Evolutionary conservation across 371 early-diverging fungal genomes (phyloP).

Genomic region (Mycotypha africana): DNA sequence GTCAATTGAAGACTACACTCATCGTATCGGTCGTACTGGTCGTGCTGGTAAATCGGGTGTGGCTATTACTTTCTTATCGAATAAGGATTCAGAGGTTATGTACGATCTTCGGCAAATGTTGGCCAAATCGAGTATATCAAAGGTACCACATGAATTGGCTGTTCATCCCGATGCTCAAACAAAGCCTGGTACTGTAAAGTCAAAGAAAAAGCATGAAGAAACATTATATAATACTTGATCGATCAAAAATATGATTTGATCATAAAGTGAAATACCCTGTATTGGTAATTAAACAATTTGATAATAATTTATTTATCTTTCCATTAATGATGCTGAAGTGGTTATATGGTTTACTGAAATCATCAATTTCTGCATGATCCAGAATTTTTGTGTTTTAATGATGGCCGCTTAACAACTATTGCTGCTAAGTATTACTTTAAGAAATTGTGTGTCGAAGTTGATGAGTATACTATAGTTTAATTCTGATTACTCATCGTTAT

Average conservation of each 20-base stretch:
- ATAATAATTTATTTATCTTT: not conserved
- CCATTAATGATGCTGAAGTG: no score
- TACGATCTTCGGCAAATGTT: slow-evolving; percentile 89
- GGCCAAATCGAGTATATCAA: slow-evolving; percentile 71
- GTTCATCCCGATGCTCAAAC: slow-evolving; percentile 83
- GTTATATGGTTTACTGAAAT: no score
- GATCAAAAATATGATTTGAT: not conserved
- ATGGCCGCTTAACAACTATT: no score
- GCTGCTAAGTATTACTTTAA: no score
- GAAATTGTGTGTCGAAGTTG: no score
- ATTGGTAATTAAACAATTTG: not conserved
- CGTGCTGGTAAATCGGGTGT: slow-evolving; percentile 95
- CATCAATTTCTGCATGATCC: no score
- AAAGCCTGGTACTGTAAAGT: slow-evolving; percentile 50
- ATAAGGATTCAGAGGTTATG: slow-evolving; percentile 81
- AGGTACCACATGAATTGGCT: slow-evolving; percentile 82
- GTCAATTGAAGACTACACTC: slow-evolving; percentile 95
- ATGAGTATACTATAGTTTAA: no score
- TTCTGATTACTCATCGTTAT: no score
- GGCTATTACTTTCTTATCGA: slow-evolving; percentile 87
- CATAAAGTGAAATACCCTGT: not conserved
- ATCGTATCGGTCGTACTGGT: slow-evolving; percentile 97
- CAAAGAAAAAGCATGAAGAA: slow-evolving; percentile 59
- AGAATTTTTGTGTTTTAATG: no score
- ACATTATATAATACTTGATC: slow-evolving; percentile 39